Evolutionary conservation across 768 basidiomycete species (phyloP).

Genomic region (Leccinum aurantiacum): DNA sequence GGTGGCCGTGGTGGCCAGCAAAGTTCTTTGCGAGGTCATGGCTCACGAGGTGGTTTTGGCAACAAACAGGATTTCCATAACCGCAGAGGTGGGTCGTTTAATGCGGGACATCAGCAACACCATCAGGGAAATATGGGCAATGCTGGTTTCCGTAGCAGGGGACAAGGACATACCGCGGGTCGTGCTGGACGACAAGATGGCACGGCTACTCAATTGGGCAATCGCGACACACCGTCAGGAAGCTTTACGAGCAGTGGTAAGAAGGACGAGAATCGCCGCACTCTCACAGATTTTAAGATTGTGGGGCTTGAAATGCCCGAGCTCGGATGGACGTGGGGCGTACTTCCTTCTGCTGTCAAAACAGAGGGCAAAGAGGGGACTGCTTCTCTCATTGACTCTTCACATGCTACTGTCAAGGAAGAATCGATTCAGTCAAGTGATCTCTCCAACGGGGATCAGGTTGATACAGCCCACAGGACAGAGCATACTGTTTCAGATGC

Average conservation of each 20-base stretch:
- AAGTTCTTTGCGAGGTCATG: constrained; percentile 58
- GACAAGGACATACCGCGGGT: constrained; percentile 49
- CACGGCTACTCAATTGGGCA: constrained; percentile 35
- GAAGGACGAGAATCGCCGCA: constrained; percentile 86
- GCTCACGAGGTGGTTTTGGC: constrained; percentile 65
- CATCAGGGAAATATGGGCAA: constrained; percentile 38
- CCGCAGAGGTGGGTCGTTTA: constrained; percentile 66
- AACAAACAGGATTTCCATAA: constrained; percentile 61
- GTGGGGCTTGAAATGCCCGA: constrained; percentile 83
- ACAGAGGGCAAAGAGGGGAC: constrained; percentile 38
- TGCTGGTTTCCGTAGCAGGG: constrained; percentile 58
- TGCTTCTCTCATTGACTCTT: constrained; percentile 32
- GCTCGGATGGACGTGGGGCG: constrained; percentile 87
- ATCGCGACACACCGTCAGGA: constrained; percentile 50
- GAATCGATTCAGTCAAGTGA: constrained; percentile 27
- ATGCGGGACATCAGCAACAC: constrained; percentile 41
- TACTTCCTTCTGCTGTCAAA: constrained; percentile 42
- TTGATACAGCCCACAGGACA: constrained; percentile 19
- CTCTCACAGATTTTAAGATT: constrained; percentile 98
- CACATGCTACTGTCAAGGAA: constrained; percentile 33
- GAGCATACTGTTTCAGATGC: constrained; percentile 29
- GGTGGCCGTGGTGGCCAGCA: constrained; percentile 47
- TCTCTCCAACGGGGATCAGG: constrained; percentile 21
- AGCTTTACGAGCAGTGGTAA: constrained; percentile 58
- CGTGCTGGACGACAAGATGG: constrained; percentile 43